Base-by-base conservation (phyloP, 495 filamentous ascomycete genomes). In the Podospora sp. region DNA sequence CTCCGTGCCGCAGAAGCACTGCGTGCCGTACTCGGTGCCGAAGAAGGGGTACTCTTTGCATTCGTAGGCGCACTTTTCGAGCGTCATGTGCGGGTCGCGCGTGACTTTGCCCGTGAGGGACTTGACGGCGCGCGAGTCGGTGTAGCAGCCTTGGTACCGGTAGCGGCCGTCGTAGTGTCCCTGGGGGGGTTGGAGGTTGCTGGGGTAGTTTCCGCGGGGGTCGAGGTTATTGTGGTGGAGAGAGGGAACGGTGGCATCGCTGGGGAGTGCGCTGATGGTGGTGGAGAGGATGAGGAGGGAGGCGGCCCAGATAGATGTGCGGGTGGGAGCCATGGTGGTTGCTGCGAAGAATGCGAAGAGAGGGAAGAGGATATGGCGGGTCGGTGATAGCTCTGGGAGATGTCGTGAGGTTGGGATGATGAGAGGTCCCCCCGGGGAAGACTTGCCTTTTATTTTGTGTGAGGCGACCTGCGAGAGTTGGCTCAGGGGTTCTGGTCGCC, bases 21-120 rank as follows among this genome's bases (percentile, higher is more conserved):
- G 66, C 14, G 25, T 65, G n/a, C 60, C 60, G 29, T 65, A 65
- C 33, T 68, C 66, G 36, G 46, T 36, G 21, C 66, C 66, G 35
- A 68, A 68, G 12, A 33, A 56, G 12, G 60, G 22, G 25, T 68
- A 68, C 18, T 29, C 25, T 22, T 50, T 2, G 53, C 66, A 68
- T 62, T 18, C 36, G 14, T 14, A 1, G 0, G 35, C 50, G 62
- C 62, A 68, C n/a, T 59, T 50, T 1, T 58, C 16, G 1, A 65
- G 36, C 22, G 66, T 68, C 66, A 68, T 58, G 7, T 5, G 0
- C 0, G 50, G 8, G 12, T 59, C 35, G 36, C 65, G 50, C 1
- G 22, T 40, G 35, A 68, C 52, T n/a, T 65, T 65, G 14, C 62
- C 52, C 0, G 66, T 65, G 0, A 68, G 52, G 0, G 20, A 21